Evolutionary conservation across 768 basidiomycete genomes (phyloP), one percentile per base, ranked within the genome.

Genomic region (Rhizopogon sp.): DNA sequence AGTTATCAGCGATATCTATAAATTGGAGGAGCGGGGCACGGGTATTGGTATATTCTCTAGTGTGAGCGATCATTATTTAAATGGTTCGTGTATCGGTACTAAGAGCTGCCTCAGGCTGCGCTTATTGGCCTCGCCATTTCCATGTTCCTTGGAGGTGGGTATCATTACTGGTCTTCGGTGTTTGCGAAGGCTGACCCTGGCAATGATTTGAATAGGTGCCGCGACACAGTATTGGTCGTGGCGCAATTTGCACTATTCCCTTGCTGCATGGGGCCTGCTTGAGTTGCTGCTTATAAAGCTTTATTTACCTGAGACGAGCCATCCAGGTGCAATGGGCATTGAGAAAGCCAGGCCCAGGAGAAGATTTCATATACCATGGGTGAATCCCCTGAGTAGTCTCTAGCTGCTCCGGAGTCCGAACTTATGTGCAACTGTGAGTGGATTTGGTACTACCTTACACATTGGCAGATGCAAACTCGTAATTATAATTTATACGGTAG

Each of bases 1-100:
- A 1, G 79, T 81, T 5, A 79, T 84, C 41, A 79, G 79, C 0
- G 82, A 85, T 58, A 80, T 85, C 1, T 85, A 84, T 63, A 74
- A 69, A 46, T 61, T 83, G 3, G 83, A 85, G 52, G 78, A 84
- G 56, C 67, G 82, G 16, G 56, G 56, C 11, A 71, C 73, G 3
- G 80, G 78, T 0, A 76, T 83, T 70, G 82, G 81, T 33, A 62
- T 81, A 5, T 83, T 79, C 64, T 78, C 80, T 49, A 76, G 69
- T 1, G 79, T 80, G 39, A 51, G 71, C 59, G 9, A 53, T 37
- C n/a, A 10, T 13, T n/a, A 11, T 14, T n/a, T 4, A 56, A 39
- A 17, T 9, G 25, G 1, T 13, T 35, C 41, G 2, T 55, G 14
- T 28, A 22, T 0, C 41, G 16, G 13, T 2, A n/a, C 37, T 28